Conservation (phyloP, 495 filamentous ascomycete species). For the Aspergillus wentii region DNA sequence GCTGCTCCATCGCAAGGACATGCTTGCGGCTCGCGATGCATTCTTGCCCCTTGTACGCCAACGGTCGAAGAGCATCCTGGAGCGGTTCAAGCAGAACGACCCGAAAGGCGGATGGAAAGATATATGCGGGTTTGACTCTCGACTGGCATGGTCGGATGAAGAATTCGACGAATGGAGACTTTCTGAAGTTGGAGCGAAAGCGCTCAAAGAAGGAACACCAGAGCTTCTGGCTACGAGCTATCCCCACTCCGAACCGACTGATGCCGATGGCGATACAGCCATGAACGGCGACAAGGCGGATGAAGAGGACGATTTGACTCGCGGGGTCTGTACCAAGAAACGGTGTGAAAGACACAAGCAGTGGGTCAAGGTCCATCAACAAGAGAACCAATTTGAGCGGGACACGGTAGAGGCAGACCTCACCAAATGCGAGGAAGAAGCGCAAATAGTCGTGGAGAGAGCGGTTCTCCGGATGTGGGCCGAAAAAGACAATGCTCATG, state of each 20-base stretch:
- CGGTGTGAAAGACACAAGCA: conserved; percentile 48
- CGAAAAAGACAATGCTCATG: conserved; percentile 25
- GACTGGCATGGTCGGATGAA: conserved; percentile 55
- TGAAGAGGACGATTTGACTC: conserved; percentile 26
- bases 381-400: conserved; percentile 45
- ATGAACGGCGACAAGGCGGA: conserved; percentile 21
- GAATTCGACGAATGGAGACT: conserved; percentile 56
- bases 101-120: conserved; percentile 55
- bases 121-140: conserved; percentile 61
- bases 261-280: conserved; percentile 19
- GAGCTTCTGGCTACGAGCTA: conserved; percentile 31
- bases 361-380: conserved; percentile 48
- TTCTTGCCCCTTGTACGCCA: conserved; percentile 41
- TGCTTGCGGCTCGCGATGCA: conserved; percentile 39
- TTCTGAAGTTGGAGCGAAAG: conserved; percentile 33
- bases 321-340: conserved; percentile 49
- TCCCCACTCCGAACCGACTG: conserved; percentile 12
- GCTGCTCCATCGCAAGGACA: conserved; percentile 33
- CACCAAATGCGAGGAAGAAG: conserved; percentile 38
- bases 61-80: conserved; percentile 38
- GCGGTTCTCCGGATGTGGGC: conserved; percentile 44
- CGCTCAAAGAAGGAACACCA: conserved; percentile 36
- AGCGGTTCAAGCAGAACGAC: conserved; percentile 42
- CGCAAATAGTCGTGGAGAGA: conserved; percentile 40
- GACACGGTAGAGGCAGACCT: conserved; percentile 35